These are phyloP conservation scores for Lentinula aciculospora DNA, from an alignment of 768 basidiomycete species.

Conservation along the genomic window DNA sequence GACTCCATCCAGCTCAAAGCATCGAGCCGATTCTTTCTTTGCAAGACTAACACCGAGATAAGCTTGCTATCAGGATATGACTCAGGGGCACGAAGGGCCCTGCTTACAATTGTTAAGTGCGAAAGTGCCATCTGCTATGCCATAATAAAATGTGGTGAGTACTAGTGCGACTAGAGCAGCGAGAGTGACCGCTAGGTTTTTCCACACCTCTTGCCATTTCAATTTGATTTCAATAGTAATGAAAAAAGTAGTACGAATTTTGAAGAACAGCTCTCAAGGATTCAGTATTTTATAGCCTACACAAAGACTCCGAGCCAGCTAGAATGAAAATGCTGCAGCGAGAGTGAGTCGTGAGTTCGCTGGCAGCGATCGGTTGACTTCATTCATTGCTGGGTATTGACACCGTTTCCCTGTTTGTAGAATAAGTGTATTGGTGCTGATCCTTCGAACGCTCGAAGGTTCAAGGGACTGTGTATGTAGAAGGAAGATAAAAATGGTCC, in stretches of 20 bases:
- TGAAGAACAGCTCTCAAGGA: not conserved
- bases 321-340: slow-evolving; percentile 1
- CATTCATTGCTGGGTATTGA: slow-evolving; percentile 6
- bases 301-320: not conserved
- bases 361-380: not conserved
- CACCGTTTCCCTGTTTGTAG: not conserved
- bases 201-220: slow-evolving; percentile 18
- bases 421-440: not conserved
- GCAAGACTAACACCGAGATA: slow-evolving; percentile 39
- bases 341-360: not conserved
- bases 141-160: not conserved
- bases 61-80: not conserved
- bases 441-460: not conserved
- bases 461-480: not conserved
- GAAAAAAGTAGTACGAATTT: not conserved
- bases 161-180: not conserved
- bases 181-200: not conserved
- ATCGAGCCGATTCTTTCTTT: slow-evolving; percentile 32
- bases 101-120: slow-evolving; percentile 37
- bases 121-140: slow-evolving; percentile 26
- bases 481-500: not conserved
- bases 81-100: not conserved
- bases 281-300: not conserved
- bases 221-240: not conserved
- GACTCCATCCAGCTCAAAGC: slow-evolving; percentile 54